Percentiles rank a stretch among this genome's conserved stretches.
These are phyloP conservation scores for Schizochytrium sp. DNA, from an alignment of 108 stramenopile genomes.

Conservation along the genomic window DNA sequence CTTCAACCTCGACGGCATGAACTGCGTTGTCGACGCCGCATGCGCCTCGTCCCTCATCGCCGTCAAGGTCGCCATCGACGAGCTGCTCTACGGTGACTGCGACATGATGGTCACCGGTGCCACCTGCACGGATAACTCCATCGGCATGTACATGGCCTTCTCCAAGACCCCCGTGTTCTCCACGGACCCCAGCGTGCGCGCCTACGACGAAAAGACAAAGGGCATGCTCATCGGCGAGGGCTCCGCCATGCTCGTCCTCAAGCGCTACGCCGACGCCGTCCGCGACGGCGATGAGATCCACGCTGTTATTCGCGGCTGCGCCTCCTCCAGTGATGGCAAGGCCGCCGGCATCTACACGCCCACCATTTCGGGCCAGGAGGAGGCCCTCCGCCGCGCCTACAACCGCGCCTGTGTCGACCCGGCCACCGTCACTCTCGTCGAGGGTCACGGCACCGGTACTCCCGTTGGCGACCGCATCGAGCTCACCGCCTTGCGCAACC, in stretches of 20 bases:
- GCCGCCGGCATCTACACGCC: not conserved
- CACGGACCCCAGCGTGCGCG: not conserved
- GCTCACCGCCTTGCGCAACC: not conserved
- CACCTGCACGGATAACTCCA: not conserved
- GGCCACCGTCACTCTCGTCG: not conserved
- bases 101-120: not conserved
- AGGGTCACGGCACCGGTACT: conserved; percentile 26
- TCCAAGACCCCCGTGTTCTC: not conserved
- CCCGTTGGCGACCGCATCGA: conserved; percentile 21
- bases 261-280: not conserved
- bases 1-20: not conserved
- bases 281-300: not conserved
- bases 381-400: not conserved
- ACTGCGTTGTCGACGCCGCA: not conserved
- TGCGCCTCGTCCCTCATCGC: not conserved
- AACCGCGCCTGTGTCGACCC: not conserved
- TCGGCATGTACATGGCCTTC: conserved; percentile 5
- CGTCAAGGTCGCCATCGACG: not conserved
- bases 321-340: not conserved
- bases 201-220: not conserved
- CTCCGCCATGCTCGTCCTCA: not conserved
- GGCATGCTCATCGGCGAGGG: not conserved
- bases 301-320: not conserved
- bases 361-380: conserved; percentile 13
- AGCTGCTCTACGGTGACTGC: not conserved